These are phyloP conservation scores for Sporothrix luriei DNA, from an alignment of 2,329 filamentous ascomycete species.

Conservation along the genomic window DNA sequence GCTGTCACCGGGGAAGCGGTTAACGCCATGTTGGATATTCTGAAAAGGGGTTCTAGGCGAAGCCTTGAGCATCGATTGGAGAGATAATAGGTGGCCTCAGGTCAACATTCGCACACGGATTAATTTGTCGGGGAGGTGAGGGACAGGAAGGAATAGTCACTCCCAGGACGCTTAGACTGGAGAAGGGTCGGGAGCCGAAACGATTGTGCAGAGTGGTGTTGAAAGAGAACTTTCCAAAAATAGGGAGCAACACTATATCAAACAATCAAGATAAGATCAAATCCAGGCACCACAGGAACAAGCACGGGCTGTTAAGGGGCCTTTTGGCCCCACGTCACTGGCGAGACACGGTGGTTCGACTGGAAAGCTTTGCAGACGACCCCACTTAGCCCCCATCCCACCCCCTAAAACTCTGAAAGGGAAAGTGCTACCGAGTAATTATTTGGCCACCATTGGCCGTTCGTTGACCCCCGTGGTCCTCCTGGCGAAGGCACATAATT, in stretches of 20 bases:
- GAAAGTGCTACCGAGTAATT: too few species aligned
- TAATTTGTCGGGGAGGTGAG: not conserved
- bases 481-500: too few species aligned
- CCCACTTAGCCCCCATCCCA: constrained; percentile 15
- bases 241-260: not conserved
- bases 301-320: constrained; percentile 4
- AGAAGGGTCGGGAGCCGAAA: not conserved
- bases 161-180: too few species aligned
- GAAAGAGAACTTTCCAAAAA: not conserved
- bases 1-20: constrained; percentile 27
- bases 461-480: constrained; percentile 6
- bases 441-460: constrained; percentile 1
- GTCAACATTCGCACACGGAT: not conserved
- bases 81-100: not conserved
- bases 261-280: constrained; percentile 30
- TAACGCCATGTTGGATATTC: constrained; percentile 18
- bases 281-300: constrained; percentile 31
- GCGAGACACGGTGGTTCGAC: constrained; percentile 31
- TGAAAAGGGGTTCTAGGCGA: constrained; percentile 2
- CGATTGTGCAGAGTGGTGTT: not conserved
- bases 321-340: not conserved
- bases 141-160: not conserved
- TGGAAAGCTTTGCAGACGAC: constrained; percentile 31
- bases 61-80: not conserved
- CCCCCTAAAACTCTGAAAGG: constrained; percentile 4